Evolutionary conservation across 78 protist species (phyloP), one percentile per base, ranked within the genome.

Genomic region (Dictyostelium brefeldianum): DNA sequence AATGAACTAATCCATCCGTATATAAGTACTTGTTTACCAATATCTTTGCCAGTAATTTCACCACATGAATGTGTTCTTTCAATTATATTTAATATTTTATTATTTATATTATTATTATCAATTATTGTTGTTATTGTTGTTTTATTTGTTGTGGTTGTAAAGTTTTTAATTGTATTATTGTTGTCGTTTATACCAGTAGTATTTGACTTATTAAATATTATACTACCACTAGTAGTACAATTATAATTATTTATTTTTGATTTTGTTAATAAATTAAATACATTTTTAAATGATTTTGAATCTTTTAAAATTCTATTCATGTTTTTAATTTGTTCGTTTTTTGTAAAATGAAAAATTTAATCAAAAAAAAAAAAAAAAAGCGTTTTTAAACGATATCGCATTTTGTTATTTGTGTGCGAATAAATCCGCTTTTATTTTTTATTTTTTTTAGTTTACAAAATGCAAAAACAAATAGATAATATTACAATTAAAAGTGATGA

Each of bases 61-160:
- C 92, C 92, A 75, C 92, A 85, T 46, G 81, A 59, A 74, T 85
- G 81, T 74, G 78, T 67, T 81, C 89, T 62, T 62, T 73, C 83
- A 57, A n/a, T 57, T 25, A 79, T 57, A 57, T 79, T 79, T 54
- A 77, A 77, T 50, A 41, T 36, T 70, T 70, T 70, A 41, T 70
- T 14, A 18, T 70, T 70, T 36, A 70, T 18, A 70, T 70, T 27
- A 2, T 36, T 15, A 9, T 41, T 67, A 11, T 31, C 29, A 31
- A 12, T 54, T 18, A 70, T 70, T 27, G 0, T 36, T 15, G 3
- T 41, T 67, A 11, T 31, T 67, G 17, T 67, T 67, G 0, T n/a
- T 64, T 64, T 65, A 5, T 20, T 14, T 29, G 74, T 64, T 64
- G 29, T 29, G 8, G 46, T 65, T 65, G 50, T 65, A 22, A 36